phyloP scores from a whole-genome alignment of 257 asterid species.

The Fraxinus cuspidata region DNA sequence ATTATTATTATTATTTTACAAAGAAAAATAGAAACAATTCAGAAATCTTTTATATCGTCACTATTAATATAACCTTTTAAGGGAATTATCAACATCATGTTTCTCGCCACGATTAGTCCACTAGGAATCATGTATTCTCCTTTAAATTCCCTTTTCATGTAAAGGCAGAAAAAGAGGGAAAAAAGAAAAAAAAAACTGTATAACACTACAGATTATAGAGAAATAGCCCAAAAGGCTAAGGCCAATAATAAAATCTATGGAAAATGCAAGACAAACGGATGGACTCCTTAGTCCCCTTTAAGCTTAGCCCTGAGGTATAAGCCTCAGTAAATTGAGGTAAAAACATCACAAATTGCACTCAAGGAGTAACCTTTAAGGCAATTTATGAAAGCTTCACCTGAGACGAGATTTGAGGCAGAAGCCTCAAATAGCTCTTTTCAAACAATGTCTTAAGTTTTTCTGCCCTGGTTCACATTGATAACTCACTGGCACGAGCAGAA shows the following conservation, averaged over 20 bases:
- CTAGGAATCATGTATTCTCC: neutral
- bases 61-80: neutral
- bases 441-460: neutral
- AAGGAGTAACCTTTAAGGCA: neutral
- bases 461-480: slow-evolving; percentile 5
- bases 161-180: neutral
- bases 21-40: neutral
- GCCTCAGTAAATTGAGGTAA: no score
- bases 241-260: neutral
- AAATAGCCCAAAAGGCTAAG: neutral
- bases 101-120: no score
- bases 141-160: neutral
- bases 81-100: neutral
- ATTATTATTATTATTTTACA: no score
- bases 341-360: neutral
- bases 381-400: neutral
- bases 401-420: neutral
- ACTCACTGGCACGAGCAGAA: slow-evolving; percentile 15
- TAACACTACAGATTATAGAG: neutral
- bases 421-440: neutral
- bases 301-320: no score
- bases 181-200: neutral
- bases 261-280: no score
- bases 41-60: neutral
- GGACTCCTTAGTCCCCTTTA: no score